phyloP scores from a whole-genome alignment of 192 early-diverging fungal genomes.

The Backusella liffmaniae region DNA sequence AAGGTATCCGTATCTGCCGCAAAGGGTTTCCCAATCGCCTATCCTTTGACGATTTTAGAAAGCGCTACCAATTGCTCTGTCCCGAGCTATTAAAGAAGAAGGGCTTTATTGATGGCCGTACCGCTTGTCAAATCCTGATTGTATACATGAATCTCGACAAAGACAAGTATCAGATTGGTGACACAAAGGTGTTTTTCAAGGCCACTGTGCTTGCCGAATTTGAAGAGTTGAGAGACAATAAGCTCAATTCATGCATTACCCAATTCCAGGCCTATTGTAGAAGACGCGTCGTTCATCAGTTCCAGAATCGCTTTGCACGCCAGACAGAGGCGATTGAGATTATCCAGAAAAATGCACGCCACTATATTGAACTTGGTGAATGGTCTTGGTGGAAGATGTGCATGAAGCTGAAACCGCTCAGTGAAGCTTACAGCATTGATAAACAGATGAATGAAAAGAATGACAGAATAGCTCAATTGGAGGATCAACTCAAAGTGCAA shows the following conservation, averaged over 20 bases:
- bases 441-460: constrained; percentile 20
- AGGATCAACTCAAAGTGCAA: background rate
- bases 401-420: constrained; percentile 45
- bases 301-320: constrained; percentile 39
- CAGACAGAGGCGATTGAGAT: constrained; percentile 88
- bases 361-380: constrained; percentile 86
- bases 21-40: constrained; percentile 95
- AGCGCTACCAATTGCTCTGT: constrained; percentile 90
- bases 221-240: constrained; percentile 86
- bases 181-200: constrained; percentile 95
- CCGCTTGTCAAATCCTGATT: constrained; percentile 78
- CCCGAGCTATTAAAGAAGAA: constrained; percentile 73
- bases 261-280: constrained; percentile 87
- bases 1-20: constrained; percentile 95
- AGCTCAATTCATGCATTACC: constrained; percentile 80
- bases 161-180: constrained; percentile 85
- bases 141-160: constrained; percentile 74
- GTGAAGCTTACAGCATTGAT: constrained; percentile 16
- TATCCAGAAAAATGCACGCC: constrained; percentile 92
- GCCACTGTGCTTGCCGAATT: constrained; percentile 92
- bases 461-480: constrained; percentile 2
- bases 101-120: constrained; percentile 88
- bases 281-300: constrained; percentile 77
- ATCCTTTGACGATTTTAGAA: constrained; percentile 89
- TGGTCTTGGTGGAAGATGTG: constrained; percentile 98